Conservation (phyloP, 306 rosid genomes). For the Sphenostylis stenocarpa region DNA sequence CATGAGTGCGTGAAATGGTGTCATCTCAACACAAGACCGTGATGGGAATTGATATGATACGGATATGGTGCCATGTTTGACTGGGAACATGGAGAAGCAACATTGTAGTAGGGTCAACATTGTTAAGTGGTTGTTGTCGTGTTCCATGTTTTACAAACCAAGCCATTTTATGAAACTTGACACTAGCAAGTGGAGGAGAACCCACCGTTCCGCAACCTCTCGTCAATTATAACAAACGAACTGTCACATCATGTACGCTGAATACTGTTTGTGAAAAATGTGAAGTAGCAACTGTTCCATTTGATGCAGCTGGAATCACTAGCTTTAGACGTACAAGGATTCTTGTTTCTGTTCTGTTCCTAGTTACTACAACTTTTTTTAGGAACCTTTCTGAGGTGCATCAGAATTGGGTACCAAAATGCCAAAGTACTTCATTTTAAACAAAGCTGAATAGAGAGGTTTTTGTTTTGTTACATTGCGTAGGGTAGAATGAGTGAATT, state of each 20-base stretch:
- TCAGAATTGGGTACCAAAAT: background rate
- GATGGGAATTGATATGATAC: constrained; percentile 1
- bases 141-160: constrained; percentile 6
- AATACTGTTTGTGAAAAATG: constrained; percentile 30
- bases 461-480: constrained; percentile 13
- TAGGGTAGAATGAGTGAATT: background rate
- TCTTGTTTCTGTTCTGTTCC: constrained; percentile 27
- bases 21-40: constrained; percentile 8
- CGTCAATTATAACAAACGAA: constrained; percentile 39
- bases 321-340: constrained; percentile 26
- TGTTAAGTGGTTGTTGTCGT: constrained; percentile 10
- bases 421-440: constrained; percentile 18
- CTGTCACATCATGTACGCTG: constrained; percentile 37
- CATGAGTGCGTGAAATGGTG: background rate
- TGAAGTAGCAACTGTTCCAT: constrained; percentile 16
- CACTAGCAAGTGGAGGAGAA: constrained; percentile 26
- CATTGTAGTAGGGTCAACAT: constrained; percentile 15
- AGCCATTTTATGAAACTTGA: constrained; percentile 31
- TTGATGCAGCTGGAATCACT: constrained; percentile 27
- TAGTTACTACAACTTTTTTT: constrained; percentile 22
- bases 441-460: background rate
- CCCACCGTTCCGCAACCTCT: background rate
- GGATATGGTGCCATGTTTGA: constrained; percentile 26
- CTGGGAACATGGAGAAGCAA: constrained; percentile 10
- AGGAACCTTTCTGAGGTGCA: constrained; percentile 2